phyloP scores from a whole-genome alignment of 2,329 filamentous ascomycete genomes.

The Cordyceps cateniannulata region DNA sequence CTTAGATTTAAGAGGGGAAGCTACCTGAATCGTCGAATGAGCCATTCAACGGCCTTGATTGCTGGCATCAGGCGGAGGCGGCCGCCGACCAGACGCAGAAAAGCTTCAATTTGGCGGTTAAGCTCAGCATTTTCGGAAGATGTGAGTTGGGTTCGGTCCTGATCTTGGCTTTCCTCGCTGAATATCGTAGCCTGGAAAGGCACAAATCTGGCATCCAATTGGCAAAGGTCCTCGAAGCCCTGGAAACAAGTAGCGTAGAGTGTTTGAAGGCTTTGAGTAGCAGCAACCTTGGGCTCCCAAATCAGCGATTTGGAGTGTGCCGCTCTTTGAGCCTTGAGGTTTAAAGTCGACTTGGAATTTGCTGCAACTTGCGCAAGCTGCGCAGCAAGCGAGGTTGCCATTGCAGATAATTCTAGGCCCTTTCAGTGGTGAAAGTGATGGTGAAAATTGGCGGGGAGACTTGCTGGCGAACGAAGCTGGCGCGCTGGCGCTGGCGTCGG shows the following conservation, averaged over 20 bases:
- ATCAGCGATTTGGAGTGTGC: constrained; percentile 92
- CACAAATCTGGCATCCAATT: constrained; percentile 72
- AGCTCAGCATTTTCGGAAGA: constrained; percentile 74
- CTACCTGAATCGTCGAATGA: constrained; percentile 83
- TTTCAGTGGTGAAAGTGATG: neutral
- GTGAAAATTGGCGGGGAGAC: constrained; percentile 2
- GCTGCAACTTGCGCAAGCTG: constrained; percentile 91
- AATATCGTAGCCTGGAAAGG: constrained; percentile 75
- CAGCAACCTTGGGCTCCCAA: constrained; percentile 79
- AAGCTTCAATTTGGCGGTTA: constrained; percentile 70
- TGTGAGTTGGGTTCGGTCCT: constrained; percentile 83
- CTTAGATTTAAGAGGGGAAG: constrained; percentile 16
- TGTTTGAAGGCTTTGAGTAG: constrained; percentile 82
- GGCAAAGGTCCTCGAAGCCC: constrained; percentile 86
- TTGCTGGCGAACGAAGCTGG: neutral
- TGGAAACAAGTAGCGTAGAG: constrained; percentile 82
- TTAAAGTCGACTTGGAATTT: constrained; percentile 82
- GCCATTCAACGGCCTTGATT: constrained; percentile 89
- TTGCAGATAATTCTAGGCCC: constrained; percentile 29
- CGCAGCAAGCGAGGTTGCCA: constrained; percentile 82
- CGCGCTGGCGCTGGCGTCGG: neutral
- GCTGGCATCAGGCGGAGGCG: constrained; percentile 78
- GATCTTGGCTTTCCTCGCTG: constrained; percentile 83
- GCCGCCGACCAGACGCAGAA: constrained; percentile 72
- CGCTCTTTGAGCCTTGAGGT: constrained; percentile 87